phyloP scores from a whole-genome alignment of 2,329 filamentous ascomycete genomes.

The Orbilia blumenaviensis region DNA sequence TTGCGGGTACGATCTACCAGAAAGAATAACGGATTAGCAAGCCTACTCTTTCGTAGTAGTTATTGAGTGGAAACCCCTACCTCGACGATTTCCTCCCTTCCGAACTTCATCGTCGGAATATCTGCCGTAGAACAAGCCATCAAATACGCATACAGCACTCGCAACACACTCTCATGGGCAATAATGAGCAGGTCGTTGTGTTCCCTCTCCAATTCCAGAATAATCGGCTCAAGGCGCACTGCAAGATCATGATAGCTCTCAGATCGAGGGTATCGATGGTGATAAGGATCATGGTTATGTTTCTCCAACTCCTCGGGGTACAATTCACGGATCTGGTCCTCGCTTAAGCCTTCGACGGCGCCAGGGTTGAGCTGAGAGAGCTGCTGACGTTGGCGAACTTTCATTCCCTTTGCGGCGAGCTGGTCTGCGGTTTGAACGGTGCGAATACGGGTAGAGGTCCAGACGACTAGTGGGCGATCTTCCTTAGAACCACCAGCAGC shows the following conservation, averaged over 20 bases:
- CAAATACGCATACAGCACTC: conserved; percentile 94
- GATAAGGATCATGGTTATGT: conserved; percentile 93
- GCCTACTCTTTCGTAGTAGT: no score
- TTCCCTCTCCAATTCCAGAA: conserved; percentile 94
- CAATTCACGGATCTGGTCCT: conserved; percentile 78
- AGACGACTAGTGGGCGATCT: conserved; percentile 83
- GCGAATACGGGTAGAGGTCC: conserved; percentile 90
- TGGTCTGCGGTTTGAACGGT: conserved; percentile 89
- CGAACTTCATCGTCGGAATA: conserved; percentile 91
- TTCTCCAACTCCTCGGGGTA: conserved; percentile 92
- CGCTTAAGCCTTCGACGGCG: conserved; percentile 92
- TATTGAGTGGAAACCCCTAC: conserved; percentile 61
- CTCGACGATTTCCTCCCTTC: conserved; percentile 96
- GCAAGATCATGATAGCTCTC: conserved; percentile 98
- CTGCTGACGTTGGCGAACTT: conserved; percentile 88
- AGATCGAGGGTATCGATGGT: conserved; percentile 81
- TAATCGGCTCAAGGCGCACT: conserved; percentile 97
- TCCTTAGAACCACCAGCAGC: conserved; percentile 75
- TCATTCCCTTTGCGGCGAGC: conserved; percentile 80
- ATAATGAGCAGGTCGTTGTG: conserved; percentile 98
- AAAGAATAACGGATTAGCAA: background rate
- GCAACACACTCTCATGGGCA: conserved; percentile 95
- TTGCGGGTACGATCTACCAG: conserved; percentile 83
- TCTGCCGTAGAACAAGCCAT: conserved; percentile 98
- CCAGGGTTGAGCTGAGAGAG: conserved; percentile 98